Percentiles rank a stretch among this genome's conserved stretches.
Conservation (phyloP, 2,329 filamentous ascomycete species). For the Colletotrichum sp. region DNA sequence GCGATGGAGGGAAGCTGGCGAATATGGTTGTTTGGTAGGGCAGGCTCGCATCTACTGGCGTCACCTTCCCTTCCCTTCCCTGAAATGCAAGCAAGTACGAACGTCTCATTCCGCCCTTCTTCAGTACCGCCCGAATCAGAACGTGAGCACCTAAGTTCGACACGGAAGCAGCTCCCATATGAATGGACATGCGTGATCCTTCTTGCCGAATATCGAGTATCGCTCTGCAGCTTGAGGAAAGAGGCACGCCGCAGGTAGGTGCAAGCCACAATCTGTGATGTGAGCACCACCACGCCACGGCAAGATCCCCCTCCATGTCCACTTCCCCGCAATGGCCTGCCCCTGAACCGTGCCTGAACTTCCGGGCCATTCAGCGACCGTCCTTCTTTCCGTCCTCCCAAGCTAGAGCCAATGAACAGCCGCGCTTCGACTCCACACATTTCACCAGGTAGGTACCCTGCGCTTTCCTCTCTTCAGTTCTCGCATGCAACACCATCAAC, state of each 20-base stretch:
- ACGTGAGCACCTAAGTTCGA: not conserved
- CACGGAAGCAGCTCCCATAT: not conserved
- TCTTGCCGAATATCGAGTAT: not conserved
- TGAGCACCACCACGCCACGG: not conserved
- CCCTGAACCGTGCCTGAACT: not conserved
- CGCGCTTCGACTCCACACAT: not conserved
- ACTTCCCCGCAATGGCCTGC: not conserved
- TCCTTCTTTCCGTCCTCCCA: not conserved
- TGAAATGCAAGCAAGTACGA: not conserved
- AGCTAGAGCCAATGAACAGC: not conserved
- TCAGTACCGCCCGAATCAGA: not conserved
- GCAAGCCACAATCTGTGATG: not conserved
- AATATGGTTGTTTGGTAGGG: not conserved
- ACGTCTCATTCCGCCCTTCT: not conserved
- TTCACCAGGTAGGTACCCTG: not conserved
- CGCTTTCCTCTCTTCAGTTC: not conserved
- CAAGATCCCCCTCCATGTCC: not conserved
- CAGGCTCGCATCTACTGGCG: not conserved
- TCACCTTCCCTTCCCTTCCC: not conserved
- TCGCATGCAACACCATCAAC: not conserved
- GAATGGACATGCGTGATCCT: not conserved
- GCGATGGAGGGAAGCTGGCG: not conserved
- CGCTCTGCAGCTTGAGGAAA: not conserved
- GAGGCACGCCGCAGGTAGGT: not conserved
- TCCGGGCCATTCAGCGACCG: not conserved